phyloP scores from a whole-genome alignment of 768 basidiomycete species.

The Pulveroboletus sp. region DNA sequence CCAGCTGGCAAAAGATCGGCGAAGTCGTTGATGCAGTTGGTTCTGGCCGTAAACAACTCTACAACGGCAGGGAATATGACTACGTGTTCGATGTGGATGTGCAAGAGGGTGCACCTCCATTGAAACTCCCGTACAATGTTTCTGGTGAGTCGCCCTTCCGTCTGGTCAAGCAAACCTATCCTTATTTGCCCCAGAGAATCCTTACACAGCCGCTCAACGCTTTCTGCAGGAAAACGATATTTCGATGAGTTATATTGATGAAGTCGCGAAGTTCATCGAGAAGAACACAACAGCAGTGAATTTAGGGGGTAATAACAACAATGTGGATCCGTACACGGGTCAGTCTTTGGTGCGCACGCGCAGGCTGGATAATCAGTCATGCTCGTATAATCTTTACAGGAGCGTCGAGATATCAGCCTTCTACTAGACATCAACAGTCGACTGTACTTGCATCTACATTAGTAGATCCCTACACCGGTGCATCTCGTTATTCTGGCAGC shows the following conservation, averaged over 20 bases:
- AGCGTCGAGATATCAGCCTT: conserved; percentile 58
- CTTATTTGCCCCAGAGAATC: conserved; percentile 62
- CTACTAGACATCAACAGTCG: conserved; percentile 31
- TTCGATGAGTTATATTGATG: conserved; percentile 75
- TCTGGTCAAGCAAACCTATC: neutral
- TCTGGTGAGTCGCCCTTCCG: conserved; percentile 48
- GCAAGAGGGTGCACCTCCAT: conserved; percentile 83
- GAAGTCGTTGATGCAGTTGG: conserved; percentile 95
- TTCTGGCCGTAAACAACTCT: conserved; percentile 84
- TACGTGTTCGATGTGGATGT: conserved; percentile 99
- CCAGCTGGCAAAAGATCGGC: conserved; percentile 88
- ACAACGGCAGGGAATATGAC: conserved; percentile 92
- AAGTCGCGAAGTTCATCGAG: conserved; percentile 91
- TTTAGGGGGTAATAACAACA: conserved; percentile 57
- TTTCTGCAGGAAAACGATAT: conserved; percentile 85
- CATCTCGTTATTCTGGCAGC: conserved; percentile 52
- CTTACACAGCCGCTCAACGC: conserved; percentile 81
- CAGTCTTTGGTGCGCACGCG: conserved; percentile 3
- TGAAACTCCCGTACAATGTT: conserved; percentile 92
- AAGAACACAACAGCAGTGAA: conserved; percentile 80
- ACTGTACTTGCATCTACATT: conserved; percentile 35
- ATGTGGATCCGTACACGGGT: conserved; percentile 91
- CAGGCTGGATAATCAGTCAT: neutral
- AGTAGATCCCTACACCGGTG: conserved; percentile 71
- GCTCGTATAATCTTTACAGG: conserved; percentile 33